These are phyloP conservation scores for Podospora conica DNA, from an alignment of 495 filamentous ascomycete species.

Conservation along the genomic window DNA sequence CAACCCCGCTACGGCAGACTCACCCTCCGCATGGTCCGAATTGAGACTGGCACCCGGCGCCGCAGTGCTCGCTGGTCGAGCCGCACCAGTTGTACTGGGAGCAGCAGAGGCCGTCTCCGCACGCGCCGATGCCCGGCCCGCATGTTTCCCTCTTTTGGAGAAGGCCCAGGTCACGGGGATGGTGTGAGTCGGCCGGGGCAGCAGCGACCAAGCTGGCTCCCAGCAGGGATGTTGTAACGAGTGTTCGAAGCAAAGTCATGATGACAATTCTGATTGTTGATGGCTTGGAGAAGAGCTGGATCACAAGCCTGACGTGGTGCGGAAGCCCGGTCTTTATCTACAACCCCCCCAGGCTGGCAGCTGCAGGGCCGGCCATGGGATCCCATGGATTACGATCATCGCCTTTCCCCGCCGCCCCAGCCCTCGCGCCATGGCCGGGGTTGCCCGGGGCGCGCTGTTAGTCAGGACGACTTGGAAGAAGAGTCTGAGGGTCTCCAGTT, in stretches of 20 bases:
- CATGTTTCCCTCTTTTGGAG: constrained; percentile 6
- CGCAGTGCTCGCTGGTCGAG: neutral
- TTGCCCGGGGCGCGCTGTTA: too few species aligned
- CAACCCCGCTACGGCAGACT: neutral
- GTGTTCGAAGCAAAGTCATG: neutral
- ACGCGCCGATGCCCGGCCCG: constrained; percentile 5
- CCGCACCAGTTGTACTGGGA: constrained; percentile 8
- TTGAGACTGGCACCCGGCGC: constrained; percentile 2
- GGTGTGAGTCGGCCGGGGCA: neutral
- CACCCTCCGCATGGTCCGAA: constrained; percentile 1
- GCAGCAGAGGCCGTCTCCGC: constrained; percentile 1
- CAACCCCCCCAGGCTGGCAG: neutral
- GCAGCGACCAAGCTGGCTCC: neutral
- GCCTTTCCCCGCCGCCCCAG: neutral
- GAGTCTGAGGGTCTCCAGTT: neutral
- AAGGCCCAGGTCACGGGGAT: neutral
- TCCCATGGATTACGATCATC: neutral
- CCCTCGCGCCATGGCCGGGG: neutral
- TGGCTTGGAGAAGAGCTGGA: neutral
- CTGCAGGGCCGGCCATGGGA: neutral
- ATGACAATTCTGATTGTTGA: neutral
- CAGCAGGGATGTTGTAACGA: neutral
- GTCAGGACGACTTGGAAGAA: neutral
- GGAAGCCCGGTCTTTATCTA: neutral
- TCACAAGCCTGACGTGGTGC: neutral